Evolutionary conservation across 2,329 filamentous ascomycete species (phyloP).

Genomic region (Zymoseptoria ardabiliae): DNA sequence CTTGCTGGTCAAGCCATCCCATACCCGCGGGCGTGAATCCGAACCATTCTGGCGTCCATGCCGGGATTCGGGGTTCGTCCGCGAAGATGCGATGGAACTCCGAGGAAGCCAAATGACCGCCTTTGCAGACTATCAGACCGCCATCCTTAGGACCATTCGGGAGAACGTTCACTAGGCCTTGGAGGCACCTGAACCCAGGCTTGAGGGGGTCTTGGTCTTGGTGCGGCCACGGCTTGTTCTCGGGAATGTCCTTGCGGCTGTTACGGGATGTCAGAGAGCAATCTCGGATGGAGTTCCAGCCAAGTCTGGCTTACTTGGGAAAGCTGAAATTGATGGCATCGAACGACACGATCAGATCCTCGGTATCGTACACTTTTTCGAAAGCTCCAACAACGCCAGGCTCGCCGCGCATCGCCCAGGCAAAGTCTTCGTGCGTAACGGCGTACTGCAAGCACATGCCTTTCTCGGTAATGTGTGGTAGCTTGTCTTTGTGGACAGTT

Average conservation of each 20-base stretch:
- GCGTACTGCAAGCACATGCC: constrained; percentile 44
- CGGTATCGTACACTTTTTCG: constrained; percentile 40
- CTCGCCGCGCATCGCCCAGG: constrained; percentile 44
- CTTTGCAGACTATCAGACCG: constrained; percentile 31
- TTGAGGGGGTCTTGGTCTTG: constrained; percentile 40
- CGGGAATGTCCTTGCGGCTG: constrained; percentile 32
- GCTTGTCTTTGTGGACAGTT: constrained; percentile 30
- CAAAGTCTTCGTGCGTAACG: constrained; percentile 43
- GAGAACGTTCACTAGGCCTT: constrained; percentile 44
- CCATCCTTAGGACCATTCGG: constrained; percentile 33
- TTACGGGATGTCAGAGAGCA: background rate
- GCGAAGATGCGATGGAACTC: constrained; percentile 28
- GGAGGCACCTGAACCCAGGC: constrained; percentile 45
- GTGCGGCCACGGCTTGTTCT: constrained; percentile 41
- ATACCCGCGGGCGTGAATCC: constrained; percentile 30
- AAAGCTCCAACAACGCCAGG: constrained; percentile 42
- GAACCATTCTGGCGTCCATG: constrained; percentile 30
- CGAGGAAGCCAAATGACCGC: constrained; percentile 26
- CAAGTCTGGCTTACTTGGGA: constrained; percentile 19
- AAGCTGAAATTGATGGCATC: constrained; percentile 43
- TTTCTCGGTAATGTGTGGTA: constrained; percentile 40
- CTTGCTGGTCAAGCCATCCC: constrained; percentile 20
- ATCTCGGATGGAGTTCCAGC: background rate
- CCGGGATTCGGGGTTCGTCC: constrained; percentile 25
- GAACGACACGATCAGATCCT: constrained; percentile 45